phyloP scores from a whole-genome alignment of 2,329 filamentous ascomycete genomes.

The Talaromyces atroroseus region DNA sequence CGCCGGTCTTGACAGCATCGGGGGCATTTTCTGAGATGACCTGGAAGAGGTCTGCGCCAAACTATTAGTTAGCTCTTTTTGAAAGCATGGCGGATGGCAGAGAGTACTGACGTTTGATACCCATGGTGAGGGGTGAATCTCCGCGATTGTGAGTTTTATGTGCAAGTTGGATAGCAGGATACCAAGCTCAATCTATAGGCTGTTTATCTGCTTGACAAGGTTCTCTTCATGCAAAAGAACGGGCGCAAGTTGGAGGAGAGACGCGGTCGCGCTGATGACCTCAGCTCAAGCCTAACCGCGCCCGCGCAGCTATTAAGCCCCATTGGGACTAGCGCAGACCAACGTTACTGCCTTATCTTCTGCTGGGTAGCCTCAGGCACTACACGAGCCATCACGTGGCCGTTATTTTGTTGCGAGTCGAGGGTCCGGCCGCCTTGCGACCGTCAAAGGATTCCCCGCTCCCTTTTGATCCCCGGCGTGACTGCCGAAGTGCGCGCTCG shows the following conservation, averaged over 20 bases:
- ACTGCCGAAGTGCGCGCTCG: background rate
- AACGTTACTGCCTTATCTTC: background rate
- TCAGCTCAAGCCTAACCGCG: slow-evolving; percentile 1
- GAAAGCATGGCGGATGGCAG: background rate
- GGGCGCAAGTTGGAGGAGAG: background rate
- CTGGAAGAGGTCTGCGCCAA: slow-evolving; percentile 59
- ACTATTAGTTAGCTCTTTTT: slow-evolving; percentile 6
- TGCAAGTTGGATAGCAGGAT: too few species aligned
- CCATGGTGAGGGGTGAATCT: slow-evolving; percentile 32
- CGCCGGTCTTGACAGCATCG: slow-evolving; percentile 90
- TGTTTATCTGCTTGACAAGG: background rate
- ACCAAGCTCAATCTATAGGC: background rate
- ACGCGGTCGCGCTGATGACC: slow-evolving; percentile 14
- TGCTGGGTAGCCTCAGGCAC: background rate
- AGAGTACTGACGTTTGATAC: slow-evolving; percentile 45
- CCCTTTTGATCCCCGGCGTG: background rate
- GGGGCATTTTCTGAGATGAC: slow-evolving; percentile 90
- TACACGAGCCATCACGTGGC: background rate
- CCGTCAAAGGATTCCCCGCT: slow-evolving; percentile 1
- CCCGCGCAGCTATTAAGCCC: slow-evolving; percentile 9
- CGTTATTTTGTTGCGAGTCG: background rate
- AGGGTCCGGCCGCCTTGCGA: background rate
- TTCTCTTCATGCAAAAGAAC: too few species aligned
- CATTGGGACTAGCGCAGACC: slow-evolving; percentile 4
- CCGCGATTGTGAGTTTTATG: too few species aligned